These are phyloP conservation scores for Otatea glauca DNA, from an alignment of 176 grass and related monocot species.

Conservation along the genomic window DNA sequence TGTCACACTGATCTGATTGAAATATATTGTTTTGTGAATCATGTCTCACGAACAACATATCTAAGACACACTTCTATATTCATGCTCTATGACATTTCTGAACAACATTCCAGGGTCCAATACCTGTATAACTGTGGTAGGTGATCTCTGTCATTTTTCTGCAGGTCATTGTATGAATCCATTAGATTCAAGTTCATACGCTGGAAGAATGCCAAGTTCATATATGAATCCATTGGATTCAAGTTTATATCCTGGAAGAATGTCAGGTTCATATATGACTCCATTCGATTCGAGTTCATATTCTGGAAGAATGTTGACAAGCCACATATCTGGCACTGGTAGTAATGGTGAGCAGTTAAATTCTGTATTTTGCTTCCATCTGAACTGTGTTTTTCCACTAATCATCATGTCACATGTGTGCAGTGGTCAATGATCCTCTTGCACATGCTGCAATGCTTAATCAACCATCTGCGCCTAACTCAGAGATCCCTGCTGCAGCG, in stretches of 20 bases:
- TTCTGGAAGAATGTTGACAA: neutral
- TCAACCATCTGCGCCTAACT: constrained; percentile 14
- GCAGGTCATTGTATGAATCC: constrained; percentile 1
- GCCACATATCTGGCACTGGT: neutral
- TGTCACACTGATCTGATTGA: neutral
- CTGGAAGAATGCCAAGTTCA: neutral
- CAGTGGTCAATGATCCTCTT: neutral
- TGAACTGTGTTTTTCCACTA: neutral
- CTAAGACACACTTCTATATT: neutral
- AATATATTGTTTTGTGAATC: constrained; percentile 26
- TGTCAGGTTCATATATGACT: no score
- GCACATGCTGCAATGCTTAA: neutral
- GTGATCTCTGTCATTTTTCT: neutral
- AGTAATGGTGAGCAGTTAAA: neutral
- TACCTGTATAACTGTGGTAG: neutral
- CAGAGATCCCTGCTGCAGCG: neutral
- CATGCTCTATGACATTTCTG: neutral
- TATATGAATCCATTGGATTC: neutral
- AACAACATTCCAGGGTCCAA: neutral
- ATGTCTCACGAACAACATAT: neutral
- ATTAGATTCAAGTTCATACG: neutral
- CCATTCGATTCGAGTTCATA: neutral
- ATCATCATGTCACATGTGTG: constrained; percentile 16
- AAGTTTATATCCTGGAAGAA: neutral
- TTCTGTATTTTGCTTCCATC: neutral